Conservation (phyloP, 2,329 filamentous ascomycete species). For the Coniochaeta ligniaria region DNA sequence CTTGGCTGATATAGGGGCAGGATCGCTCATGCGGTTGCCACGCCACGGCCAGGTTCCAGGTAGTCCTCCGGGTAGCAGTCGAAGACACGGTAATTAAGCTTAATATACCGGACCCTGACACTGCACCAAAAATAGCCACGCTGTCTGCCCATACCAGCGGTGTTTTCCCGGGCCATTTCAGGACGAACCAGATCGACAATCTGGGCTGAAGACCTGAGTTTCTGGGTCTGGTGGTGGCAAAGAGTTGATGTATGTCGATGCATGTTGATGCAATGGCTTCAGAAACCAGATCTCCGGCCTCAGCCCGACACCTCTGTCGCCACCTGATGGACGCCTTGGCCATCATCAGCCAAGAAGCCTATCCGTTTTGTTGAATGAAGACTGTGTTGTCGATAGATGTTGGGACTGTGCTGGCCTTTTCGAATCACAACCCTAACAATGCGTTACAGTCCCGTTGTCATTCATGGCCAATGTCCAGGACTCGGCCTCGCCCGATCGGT, state of each 20-base stretch:
- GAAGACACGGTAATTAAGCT: conserved; percentile 23
- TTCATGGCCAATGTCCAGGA: conserved; percentile 5
- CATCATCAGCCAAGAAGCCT: not conserved
- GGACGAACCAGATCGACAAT: not conserved
- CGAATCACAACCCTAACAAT: not conserved
- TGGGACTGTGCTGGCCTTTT: not conserved
- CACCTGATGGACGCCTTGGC: not conserved
- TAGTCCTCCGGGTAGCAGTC: conserved; percentile 8
- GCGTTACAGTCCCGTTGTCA: not conserved
- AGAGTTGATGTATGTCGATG: not conserved
- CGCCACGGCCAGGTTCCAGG: conserved; percentile 11
- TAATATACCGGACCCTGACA: conserved; percentile 23
- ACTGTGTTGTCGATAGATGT: not conserved
- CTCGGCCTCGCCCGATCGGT: conserved; percentile 9
- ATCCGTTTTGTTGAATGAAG: not conserved
- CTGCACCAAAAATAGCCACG: conserved; percentile 25
- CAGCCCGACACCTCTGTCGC: not conserved
- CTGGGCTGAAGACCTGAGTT: not conserved
- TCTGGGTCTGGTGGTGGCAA: not conserved
- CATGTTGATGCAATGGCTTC: not conserved
- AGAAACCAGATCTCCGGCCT: not conserved
- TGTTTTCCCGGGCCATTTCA: not conserved
- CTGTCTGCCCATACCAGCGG: conserved; percentile 1
- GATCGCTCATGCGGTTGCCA: conserved; percentile 1
- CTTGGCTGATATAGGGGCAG: conserved; percentile 1